Conservation (phyloP, 176 grass and related monocot species). For the Triticum aestivum region DNA sequence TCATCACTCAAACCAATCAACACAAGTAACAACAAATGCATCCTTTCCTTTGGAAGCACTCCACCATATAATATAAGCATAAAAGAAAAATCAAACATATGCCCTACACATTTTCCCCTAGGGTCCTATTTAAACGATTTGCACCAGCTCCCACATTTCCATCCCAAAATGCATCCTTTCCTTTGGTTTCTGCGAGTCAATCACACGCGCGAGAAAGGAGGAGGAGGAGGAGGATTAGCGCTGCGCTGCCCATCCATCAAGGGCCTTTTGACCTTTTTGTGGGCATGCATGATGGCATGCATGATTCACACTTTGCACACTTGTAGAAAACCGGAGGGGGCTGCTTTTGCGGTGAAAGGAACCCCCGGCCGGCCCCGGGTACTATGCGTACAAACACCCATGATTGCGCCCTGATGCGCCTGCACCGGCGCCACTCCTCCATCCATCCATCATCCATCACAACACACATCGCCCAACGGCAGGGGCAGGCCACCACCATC, state of each 20-base stretch:
- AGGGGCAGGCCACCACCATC: conserved; percentile 33
- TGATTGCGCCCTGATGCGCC: conserved; percentile 44
- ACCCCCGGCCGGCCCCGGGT: neutral
- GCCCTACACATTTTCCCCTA: neutral
- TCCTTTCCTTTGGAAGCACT: neutral
- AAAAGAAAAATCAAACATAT: no score
- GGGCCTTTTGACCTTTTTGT: neutral
- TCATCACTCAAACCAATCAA: neutral
- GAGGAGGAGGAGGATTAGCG: no score
- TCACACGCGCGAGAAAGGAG: neutral
- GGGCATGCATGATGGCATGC: neutral
- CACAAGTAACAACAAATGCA: neutral
- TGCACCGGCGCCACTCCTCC: neutral
- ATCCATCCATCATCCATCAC: neutral
- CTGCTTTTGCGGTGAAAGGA: conserved; percentile 29
- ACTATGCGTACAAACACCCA: conserved; percentile 26
- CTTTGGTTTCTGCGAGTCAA: neutral
- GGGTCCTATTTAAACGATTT: neutral
- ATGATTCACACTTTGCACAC: conserved; percentile 15
- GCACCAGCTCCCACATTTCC: neutral
- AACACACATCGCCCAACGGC: conserved; percentile 29
- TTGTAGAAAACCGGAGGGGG: neutral
- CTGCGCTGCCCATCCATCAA: neutral
- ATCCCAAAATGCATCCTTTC: neutral
- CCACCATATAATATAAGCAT: neutral